Evolutionary conservation across 345 rosid species (phyloP), one percentile per base, ranked within the genome.

Genomic region (Reutealis trisperma): DNA sequence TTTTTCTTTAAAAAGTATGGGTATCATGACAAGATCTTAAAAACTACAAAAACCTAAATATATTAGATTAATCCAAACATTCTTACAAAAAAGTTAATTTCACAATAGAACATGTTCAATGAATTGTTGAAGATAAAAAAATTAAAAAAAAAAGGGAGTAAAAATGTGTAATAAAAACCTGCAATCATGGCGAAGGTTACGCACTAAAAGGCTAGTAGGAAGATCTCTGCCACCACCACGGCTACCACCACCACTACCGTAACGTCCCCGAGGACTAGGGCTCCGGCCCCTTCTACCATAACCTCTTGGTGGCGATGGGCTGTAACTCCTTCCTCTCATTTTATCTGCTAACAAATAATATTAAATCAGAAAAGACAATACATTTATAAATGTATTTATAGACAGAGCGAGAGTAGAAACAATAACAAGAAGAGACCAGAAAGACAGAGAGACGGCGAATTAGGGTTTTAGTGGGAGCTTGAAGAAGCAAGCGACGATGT

Each of bases 321-420:
- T 93, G 85, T 93, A 93, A 84, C 98, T 90, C 83, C 97, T 88
- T 61, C 92, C 91, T 88, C 98, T 90, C 99, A 96, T 96, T 89
- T 62, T 4, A 22, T 11, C 37, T 14, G 16, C 18, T 70, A 51
- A 30, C 4, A 4, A 63, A 51, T 5, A 62, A 64, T 51, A 64
- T 27, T 13, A 52, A 47, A 74, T 49, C 37, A 62, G 15, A 22
- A 54, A 18, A 32, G 37, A 49, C 4, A 60, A 60, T 15, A 30
- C 18, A 63, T 13, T 37, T 21, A 9, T 3, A 30, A 19, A 19
- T 2, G 37, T 19, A 37, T 18, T 8, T 5, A 18, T 16, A 63
- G 9, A 27, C 0, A 22, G 27, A 67, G 42, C 55, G 12, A 22
- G 22, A 6, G 1, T 34, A 34, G 41, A 34, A 1, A 10, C 3